phyloP scores from a whole-genome alignment of 73 alveolate species.

The Paramecium caudatum region DNA sequence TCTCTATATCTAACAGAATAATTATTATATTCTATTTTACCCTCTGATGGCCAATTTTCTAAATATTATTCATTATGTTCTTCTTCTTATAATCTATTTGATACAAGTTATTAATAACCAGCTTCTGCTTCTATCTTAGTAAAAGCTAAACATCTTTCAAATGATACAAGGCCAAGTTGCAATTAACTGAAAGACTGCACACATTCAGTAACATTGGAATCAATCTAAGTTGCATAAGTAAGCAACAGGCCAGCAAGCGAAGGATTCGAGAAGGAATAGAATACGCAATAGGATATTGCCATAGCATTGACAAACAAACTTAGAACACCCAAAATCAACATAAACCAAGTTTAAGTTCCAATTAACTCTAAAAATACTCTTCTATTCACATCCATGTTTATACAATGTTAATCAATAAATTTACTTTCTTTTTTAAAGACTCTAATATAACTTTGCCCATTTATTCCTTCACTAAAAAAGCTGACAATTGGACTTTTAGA shows the following conservation, averaged over 20 bases:
- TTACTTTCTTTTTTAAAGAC: conserved; percentile 74
- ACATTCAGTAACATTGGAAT: conserved; percentile 83
- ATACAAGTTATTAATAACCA: conserved; percentile 40
- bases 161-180: conserved; percentile 88
- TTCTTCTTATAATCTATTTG: conserved; percentile 15
- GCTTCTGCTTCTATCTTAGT: conserved; percentile 83
- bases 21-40: conserved; percentile 80
- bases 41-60: conserved; percentile 85
- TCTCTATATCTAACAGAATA: conserved; percentile 83
- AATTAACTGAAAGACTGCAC: conserved; percentile 82
- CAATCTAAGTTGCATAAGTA: conserved; percentile 82
- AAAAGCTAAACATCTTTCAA: conserved; percentile 89
- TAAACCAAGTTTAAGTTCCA: conserved; percentile 66
- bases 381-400: conserved; percentile 68
- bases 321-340: background rate
- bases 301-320: conserved; percentile 29
- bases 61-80: conserved; percentile 22
- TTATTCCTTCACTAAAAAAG: conserved; percentile 83
- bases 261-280: conserved; percentile 78
- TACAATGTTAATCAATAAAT: conserved; percentile 37
- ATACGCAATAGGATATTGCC: conserved; percentile 48
- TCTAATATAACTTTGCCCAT: conserved; percentile 85
- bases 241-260: conserved; percentile 84
- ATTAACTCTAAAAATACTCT: conserved; percentile 40
- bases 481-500: conserved; percentile 87